Conservation (phyloP, 164 flowering plant genomes). For the Vitis rotundifolia region DNA sequence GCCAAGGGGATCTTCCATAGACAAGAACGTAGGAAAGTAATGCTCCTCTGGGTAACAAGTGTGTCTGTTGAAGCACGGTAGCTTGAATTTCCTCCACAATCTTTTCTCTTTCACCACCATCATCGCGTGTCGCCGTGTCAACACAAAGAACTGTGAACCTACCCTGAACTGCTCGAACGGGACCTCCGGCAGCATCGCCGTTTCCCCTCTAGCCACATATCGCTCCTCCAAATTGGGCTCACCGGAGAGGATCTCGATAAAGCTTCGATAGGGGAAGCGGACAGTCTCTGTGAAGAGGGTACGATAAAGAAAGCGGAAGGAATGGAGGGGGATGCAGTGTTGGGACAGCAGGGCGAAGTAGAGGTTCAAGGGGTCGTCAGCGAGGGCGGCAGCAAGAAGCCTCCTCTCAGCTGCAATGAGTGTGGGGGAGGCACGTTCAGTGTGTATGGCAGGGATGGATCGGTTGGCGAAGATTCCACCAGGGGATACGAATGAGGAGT, state of each 20-base stretch:
- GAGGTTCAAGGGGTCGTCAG: constrained; percentile 68
- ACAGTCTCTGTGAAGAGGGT: not conserved
- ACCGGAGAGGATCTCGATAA: constrained; percentile 64
- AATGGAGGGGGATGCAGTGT: constrained; percentile 77
- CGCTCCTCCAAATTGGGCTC: constrained; percentile 37
- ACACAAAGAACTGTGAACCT: constrained; percentile 80
- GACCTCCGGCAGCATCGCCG: constrained; percentile 76
- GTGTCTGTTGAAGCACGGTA: constrained; percentile 57
- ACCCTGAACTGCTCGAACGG: constrained; percentile 60
- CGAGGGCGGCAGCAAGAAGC: constrained; percentile 74
- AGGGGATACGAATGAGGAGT: constrained; percentile 26
- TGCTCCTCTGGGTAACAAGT: constrained; percentile 93
- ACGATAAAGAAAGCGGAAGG: constrained; percentile 54
- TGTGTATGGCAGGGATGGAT: constrained; percentile 52
- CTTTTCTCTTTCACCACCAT: constrained; percentile 53
- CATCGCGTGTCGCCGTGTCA: constrained; percentile 56
- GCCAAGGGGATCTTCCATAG: constrained; percentile 70
- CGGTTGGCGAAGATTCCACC: constrained; percentile 51
- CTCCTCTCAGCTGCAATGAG: constrained; percentile 81
- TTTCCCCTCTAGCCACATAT: constrained; percentile 50
- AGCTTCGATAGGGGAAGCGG: constrained; percentile 36
- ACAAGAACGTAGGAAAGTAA: constrained; percentile 78
- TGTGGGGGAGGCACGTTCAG: constrained; percentile 71
- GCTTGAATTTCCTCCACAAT: constrained; percentile 72
- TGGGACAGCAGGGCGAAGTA: constrained; percentile 86